Conservation (phyloP, 768 basidiomycete genomes). For the Cyclocybe cylindracea region DNA sequence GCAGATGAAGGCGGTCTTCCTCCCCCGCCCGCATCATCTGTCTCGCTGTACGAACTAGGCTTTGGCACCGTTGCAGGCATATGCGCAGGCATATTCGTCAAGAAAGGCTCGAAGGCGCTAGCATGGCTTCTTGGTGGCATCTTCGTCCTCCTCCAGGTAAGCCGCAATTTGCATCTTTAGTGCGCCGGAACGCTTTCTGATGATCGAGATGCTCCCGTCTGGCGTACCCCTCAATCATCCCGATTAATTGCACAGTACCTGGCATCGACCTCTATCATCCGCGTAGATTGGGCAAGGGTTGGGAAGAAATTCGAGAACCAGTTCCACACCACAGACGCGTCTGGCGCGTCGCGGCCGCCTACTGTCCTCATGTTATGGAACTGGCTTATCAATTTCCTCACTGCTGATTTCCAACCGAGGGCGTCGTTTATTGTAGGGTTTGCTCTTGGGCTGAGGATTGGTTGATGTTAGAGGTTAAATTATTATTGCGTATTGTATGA, state of each 20-base stretch:
- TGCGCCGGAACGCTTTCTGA: background rate
- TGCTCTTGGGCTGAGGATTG: constrained; percentile 77
- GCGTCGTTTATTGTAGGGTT: constrained; percentile 89
- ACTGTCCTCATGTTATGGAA: constrained; percentile 66
- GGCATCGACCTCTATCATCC: constrained; percentile 67
- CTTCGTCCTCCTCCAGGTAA: constrained; percentile 88
- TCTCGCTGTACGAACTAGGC: constrained; percentile 79
- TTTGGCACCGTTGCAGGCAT: constrained; percentile 91
- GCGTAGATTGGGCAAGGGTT: constrained; percentile 78
- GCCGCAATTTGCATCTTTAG: constrained; percentile 15
- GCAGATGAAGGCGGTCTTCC: constrained; percentile 26
- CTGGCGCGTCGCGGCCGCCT: constrained; percentile 58
- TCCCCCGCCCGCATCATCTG: constrained; percentile 66
- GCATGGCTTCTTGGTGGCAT: constrained; percentile 90
- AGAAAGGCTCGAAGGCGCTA: constrained; percentile 85
- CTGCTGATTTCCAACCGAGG: constrained; percentile 89
- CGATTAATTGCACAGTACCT: constrained; percentile 60
- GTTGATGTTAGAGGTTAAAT: constrained; percentile 39
- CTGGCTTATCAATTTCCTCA: constrained; percentile 78
- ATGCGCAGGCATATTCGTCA: constrained; percentile 91
- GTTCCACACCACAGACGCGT: constrained; percentile 65
- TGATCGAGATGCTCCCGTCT: background rate
- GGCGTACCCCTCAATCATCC: background rate
- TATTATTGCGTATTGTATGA: background rate
- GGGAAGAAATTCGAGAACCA: constrained; percentile 68